phyloP scores from a whole-genome alignment of 306 rosid genomes.

The Pyrus bretschneideri region DNA sequence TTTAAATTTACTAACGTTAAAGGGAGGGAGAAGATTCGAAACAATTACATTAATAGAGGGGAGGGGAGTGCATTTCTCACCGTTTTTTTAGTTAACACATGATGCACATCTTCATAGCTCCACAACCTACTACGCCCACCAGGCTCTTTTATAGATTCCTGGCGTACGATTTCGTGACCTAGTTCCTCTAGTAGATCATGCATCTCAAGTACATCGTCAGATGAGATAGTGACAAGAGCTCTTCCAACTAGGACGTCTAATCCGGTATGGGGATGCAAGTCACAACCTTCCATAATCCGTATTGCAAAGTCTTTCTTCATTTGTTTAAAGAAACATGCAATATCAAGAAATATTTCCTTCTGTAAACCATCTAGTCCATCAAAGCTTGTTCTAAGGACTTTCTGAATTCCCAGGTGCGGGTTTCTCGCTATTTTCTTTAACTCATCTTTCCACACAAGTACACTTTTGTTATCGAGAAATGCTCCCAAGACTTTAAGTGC shows the following conservation, averaged over 20 bases:
- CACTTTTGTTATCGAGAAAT: not conserved
- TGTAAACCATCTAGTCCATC: constrained; percentile 14
- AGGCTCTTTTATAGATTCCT: not conserved
- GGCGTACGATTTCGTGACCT: not conserved
- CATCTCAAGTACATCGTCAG: not conserved
- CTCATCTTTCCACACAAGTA: not conserved
- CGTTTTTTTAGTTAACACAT: constrained; percentile 1
- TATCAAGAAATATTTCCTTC: constrained; percentile 25
- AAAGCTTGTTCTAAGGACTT: constrained; percentile 9
- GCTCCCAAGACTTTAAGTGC: constrained; percentile 3
- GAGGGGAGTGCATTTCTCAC: not conserved
- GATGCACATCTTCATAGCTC: not conserved
- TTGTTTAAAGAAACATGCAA: constrained; percentile 40
- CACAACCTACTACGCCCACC: not conserved
- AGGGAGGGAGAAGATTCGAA: rapidly evolving
- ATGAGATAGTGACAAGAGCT: constrained; percentile 17
- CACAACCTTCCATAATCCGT: constrained; percentile 14
- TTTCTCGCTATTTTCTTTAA: constrained; percentile 5
- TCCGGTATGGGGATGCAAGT: constrained; percentile 19
- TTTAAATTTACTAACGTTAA: too few species aligned
- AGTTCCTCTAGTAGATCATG: not conserved
- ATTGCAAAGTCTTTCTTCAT: constrained; percentile 11
- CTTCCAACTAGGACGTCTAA: constrained; percentile 25
- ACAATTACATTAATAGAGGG: too few species aligned
- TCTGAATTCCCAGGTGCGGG: constrained; percentile 1